Evolutionary conservation across 345 rosid species (phyloP).

Genomic region (Lepidium didymum): DNA sequence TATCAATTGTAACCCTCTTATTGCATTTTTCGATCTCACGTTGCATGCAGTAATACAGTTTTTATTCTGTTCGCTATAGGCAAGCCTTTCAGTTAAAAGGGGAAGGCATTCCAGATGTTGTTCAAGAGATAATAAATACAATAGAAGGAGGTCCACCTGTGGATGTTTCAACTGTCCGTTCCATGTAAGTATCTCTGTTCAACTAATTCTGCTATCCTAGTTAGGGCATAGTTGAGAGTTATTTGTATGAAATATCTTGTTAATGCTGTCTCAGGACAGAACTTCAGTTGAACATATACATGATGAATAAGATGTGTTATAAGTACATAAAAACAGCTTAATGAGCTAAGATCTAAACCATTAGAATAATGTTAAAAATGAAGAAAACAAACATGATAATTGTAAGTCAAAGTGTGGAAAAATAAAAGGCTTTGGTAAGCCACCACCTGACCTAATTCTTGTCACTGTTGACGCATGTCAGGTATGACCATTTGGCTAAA

Average conservation of each 20-base stretch:
- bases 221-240: background rate
- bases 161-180: slow-evolving; percentile 83
- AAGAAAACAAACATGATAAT: background rate
- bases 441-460: slow-evolving; percentile 17
- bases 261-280: background rate
- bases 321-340: background rate
- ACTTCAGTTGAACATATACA: slow-evolving; percentile 6
- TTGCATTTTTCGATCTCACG: background rate
- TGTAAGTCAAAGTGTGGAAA: background rate
- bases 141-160: slow-evolving; percentile 96
- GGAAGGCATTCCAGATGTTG: slow-evolving; percentile 56
- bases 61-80: slow-evolving; percentile 43
- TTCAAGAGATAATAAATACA: slow-evolving; percentile 82
- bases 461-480: slow-evolving; percentile 27
- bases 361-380: background rate
- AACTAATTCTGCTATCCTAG: background rate
- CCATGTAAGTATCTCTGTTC: slow-evolving; percentile 57
- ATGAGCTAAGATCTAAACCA: background rate
- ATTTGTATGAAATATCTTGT: background rate
- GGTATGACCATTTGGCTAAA: slow-evolving; percentile 96
- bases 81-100: slow-evolving; percentile 91
- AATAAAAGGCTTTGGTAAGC: background rate
- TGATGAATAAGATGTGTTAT: background rate
- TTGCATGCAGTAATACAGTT: slow-evolving; percentile 2
- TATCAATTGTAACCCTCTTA: background rate